These are phyloP conservation scores for Globisporangium carolinianum DNA, from an alignment of 352 stramenopile species.

Conservation along the genomic window DNA sequence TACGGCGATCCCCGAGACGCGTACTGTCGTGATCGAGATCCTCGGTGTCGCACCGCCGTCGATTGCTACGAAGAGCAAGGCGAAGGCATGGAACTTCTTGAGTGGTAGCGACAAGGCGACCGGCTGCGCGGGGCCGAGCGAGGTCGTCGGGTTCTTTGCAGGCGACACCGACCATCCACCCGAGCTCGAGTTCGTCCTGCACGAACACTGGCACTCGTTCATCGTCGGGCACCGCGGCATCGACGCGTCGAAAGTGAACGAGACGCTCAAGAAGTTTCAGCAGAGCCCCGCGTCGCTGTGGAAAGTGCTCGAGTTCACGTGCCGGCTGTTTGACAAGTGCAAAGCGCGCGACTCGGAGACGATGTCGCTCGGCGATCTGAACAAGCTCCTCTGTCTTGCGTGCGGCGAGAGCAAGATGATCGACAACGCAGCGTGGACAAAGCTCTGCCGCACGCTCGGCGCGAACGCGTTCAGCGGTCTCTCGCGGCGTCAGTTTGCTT, in stretches of 20 bases:
- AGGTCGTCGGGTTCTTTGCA: slow-evolving; percentile 26
- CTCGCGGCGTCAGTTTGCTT: slow-evolving; percentile 43
- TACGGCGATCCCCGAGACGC: slow-evolving; percentile 17
- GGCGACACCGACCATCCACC: slow-evolving; percentile 15
- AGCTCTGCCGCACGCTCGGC: slow-evolving; percentile 26
- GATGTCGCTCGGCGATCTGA: slow-evolving; percentile 24
- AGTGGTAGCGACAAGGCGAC: neutral
- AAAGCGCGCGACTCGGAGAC: slow-evolving; percentile 17
- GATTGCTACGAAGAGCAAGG: slow-evolving; percentile 6
- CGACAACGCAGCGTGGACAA: slow-evolving; percentile 21
- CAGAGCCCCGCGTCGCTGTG: slow-evolving; percentile 35
- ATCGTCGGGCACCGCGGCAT: slow-evolving; percentile 39
- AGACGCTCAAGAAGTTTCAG: slow-evolving; percentile 43
- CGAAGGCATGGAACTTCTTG: neutral
- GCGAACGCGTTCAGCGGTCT: slow-evolving; percentile 29
- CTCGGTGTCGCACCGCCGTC: slow-evolving; percentile 17
- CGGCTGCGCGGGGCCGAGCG: slow-evolving; percentile 32
- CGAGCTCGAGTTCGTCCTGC: slow-evolving; percentile 34
- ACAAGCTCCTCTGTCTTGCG: slow-evolving; percentile 30
- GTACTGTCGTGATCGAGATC: slow-evolving; percentile 25
- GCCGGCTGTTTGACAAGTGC: slow-evolving; percentile 40
- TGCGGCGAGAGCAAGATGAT: slow-evolving; percentile 28
- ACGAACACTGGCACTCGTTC: slow-evolving; percentile 54
- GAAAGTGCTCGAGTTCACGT: slow-evolving; percentile 53
- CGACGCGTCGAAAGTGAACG: slow-evolving; percentile 29